phyloP scores from a whole-genome alignment of 1,284 basidiomycete species.

The Ustilago cynodontis region DNA sequence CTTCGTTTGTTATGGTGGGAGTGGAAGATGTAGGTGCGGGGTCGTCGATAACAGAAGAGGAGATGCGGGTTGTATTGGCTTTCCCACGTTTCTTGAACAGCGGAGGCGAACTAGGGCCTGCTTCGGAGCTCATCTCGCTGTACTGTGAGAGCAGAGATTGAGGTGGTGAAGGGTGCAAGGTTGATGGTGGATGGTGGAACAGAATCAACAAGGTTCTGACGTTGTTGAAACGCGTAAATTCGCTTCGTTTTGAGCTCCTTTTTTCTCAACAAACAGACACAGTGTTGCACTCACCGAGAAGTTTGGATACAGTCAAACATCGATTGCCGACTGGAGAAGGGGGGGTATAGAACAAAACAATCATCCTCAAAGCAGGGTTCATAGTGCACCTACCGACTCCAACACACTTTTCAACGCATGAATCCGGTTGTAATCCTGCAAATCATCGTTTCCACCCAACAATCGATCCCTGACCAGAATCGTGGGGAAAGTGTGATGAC shows the following conservation, averaged over 20 bases:
- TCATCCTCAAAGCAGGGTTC: not conserved
- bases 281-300: too few relatives aligned
- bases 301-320: too few relatives aligned
- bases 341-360: not conserved
- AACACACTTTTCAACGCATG: slow-evolving; percentile 30
- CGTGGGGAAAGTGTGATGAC: slow-evolving; percentile 49
- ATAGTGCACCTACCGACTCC: slow-evolving; percentile 28
- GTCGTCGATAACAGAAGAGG: slow-evolving; percentile 6
- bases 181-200: slow-evolving; percentile 13
- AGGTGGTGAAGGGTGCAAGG: too few relatives aligned
- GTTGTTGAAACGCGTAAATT: too few relatives aligned
- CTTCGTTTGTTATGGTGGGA: not conserved
- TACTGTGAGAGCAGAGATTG: too few relatives aligned
- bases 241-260: too few relatives aligned
- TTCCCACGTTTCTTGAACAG: slow-evolving; percentile 36
- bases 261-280: not conserved
- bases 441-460: slow-evolving; percentile 48
- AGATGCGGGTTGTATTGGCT: slow-evolving; percentile 12
- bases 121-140: slow-evolving; percentile 23
- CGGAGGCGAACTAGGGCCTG: slow-evolving; percentile 21
- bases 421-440: slow-evolving; percentile 22
- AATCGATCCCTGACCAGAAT: slow-evolving; percentile 34
- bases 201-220: not conserved
- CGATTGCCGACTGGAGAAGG: too few relatives aligned
- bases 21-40: not conserved